Conservation (phyloP, 2,329 filamentous ascomycete genomes). For the Claviceps maximensis region DNA sequence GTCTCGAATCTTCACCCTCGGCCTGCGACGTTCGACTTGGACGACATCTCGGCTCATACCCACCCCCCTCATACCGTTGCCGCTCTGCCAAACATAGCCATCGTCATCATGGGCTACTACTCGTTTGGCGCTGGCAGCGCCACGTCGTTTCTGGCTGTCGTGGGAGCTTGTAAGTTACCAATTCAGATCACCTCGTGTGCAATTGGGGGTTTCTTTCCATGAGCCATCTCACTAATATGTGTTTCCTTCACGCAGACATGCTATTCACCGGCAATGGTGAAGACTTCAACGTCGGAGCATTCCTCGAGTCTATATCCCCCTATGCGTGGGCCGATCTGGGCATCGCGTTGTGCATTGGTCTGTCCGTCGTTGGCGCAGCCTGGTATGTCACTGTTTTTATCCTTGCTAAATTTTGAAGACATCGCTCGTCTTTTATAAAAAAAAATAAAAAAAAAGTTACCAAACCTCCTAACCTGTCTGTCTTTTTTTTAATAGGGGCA, state of each 20-base stretch:
- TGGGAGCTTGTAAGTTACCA: conserved; percentile 59
- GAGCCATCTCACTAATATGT: background rate
- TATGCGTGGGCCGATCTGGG: conserved; percentile 87
- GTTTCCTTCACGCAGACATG: conserved; percentile 56
- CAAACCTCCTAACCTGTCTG: background rate
- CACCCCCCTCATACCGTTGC: background rate
- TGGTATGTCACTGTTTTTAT: conserved; percentile 47
- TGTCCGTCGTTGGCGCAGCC: conserved; percentile 93
- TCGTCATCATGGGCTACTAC: conserved; percentile 53
- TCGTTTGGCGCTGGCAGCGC: conserved; percentile 57
- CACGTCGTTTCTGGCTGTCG: conserved; percentile 53
- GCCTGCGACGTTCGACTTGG: background rate
- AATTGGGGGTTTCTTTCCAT: background rate
- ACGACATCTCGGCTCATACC: background rate
- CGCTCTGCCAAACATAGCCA: background rate
- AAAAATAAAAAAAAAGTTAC: background rate
- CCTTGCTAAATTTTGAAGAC: too few species aligned
- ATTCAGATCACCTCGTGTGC: background rate
- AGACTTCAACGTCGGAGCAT: conserved; percentile 91
- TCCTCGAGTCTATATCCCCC: conserved; percentile 86
- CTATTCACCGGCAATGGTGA: conserved; percentile 95
- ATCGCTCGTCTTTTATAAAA: too few species aligned
- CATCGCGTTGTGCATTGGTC: conserved; percentile 85
- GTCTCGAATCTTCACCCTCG: background rate
- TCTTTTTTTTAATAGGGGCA: conserved; percentile 55